These are phyloP conservation scores for Epichloe hybrida DNA, from an alignment of 2,329 filamentous ascomycete species.

Conservation along the genomic window DNA sequence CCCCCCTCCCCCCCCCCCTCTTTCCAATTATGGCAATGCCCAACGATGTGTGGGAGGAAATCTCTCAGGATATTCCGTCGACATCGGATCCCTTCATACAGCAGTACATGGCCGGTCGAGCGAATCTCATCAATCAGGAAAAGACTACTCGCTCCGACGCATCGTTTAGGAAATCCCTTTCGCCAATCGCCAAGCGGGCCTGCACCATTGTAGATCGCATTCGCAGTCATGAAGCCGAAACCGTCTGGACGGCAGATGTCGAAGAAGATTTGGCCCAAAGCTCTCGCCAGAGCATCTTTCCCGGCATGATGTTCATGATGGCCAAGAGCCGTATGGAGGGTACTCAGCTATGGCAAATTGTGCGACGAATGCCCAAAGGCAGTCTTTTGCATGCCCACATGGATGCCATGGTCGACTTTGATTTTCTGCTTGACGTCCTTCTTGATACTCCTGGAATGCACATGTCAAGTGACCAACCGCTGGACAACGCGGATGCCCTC, in stretches of 20 bases:
- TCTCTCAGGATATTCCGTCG: slow-evolving; percentile 41
- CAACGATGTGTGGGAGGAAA: slow-evolving; percentile 46
- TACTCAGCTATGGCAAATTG: slow-evolving; percentile 74
- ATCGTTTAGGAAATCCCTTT: slow-evolving; percentile 60
- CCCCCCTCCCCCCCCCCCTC: background rate
- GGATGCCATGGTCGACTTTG: slow-evolving; percentile 81
- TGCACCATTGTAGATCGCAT: slow-evolving; percentile 70
- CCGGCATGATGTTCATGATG: slow-evolving; percentile 86
- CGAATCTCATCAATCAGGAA: slow-evolving; percentile 67
- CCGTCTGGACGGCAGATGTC: slow-evolving; percentile 61
- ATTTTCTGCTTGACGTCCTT: slow-evolving; percentile 61
- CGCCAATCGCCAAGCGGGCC: slow-evolving; percentile 65
- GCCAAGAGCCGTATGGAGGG: slow-evolving; percentile 77
- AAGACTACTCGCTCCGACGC: slow-evolving; percentile 64
- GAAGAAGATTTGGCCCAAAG: slow-evolving; percentile 56
- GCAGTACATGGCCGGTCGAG: slow-evolving; percentile 65
- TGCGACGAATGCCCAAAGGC: slow-evolving; percentile 81
- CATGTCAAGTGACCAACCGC: slow-evolving; percentile 45
- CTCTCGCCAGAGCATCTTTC: slow-evolving; percentile 53
- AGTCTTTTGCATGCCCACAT: slow-evolving; percentile 75
- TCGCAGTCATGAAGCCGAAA: slow-evolving; percentile 59
- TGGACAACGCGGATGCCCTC: slow-evolving; percentile 40
- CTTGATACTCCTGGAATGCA: slow-evolving; percentile 63
- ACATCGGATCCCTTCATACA: slow-evolving; percentile 63
- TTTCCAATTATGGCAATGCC: slow-evolving; percentile 25